These are phyloP conservation scores for Evernia prunastri DNA, from an alignment of 495 filamentous ascomycete species.

Conservation along the genomic window DNA sequence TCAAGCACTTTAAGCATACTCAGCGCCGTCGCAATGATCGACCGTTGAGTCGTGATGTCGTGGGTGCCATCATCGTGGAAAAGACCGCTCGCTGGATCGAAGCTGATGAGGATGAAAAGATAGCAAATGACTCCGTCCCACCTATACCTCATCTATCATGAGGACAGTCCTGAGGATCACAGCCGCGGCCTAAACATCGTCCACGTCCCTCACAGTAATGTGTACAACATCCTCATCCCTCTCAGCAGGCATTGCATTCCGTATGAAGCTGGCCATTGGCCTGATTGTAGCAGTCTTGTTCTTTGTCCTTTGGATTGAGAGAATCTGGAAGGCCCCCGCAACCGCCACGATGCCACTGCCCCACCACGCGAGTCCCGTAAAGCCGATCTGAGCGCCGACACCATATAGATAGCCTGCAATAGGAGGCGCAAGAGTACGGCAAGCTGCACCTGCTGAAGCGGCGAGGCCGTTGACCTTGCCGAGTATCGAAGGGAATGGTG, in stretches of 20 bases:
- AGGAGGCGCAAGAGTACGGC: constrained; percentile 69
- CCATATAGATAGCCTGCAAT: constrained; percentile 71
- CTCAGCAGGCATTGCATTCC: constrained; percentile 18
- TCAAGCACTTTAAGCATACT: too few species aligned
- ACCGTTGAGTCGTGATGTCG: background rate
- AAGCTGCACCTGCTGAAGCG: constrained; percentile 69
- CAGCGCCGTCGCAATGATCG: background rate
- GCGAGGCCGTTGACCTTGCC: constrained; percentile 79
- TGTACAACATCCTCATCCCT: constrained; percentile 19
- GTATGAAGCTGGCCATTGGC: constrained; percentile 23
- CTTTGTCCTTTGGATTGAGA: constrained; percentile 52
- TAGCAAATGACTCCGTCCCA: background rate
- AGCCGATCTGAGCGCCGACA: constrained; percentile 55
- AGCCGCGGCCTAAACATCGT: background rate
- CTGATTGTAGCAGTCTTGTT: constrained; percentile 36
- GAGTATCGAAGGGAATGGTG: constrained; percentile 56
- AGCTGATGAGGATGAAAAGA: background rate
- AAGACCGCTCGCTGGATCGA: background rate
- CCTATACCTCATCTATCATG: background rate
- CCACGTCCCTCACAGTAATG: constrained; percentile 14
- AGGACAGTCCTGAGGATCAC: background rate
- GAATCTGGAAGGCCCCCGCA: constrained; percentile 61
- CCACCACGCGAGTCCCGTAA: constrained; percentile 76
- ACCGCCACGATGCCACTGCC: constrained; percentile 63
- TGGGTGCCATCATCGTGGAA: background rate